phyloP scores from a whole-genome alignment of 75 land plant species.

The Sequoiadendron giganteum region DNA sequence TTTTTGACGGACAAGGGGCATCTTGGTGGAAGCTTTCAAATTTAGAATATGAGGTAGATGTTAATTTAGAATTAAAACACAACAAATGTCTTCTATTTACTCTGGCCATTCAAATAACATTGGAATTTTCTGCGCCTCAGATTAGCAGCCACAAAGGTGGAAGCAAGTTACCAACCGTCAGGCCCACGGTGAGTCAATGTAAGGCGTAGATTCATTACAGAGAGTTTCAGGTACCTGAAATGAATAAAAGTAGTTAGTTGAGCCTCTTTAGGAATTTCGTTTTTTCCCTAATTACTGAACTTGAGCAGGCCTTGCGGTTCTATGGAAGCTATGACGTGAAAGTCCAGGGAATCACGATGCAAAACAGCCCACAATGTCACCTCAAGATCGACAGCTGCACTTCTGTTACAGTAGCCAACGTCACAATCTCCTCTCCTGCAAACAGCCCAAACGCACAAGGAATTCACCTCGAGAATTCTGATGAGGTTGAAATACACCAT shows the following conservation, averaged over 20 bases:
- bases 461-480: constrained; percentile 27
- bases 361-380: constrained; percentile 42
- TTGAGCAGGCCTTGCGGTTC: constrained; percentile 34
- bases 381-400: constrained; percentile 24
- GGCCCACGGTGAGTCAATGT: constrained; percentile 13
- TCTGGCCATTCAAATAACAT: not conserved
- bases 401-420: constrained; percentile 19
- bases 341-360: constrained; percentile 24
- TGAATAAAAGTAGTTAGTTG: not conserved
- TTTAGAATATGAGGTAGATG: not conserved
- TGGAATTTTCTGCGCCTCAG: constrained; percentile 1
- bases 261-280: not conserved
- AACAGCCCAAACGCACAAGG: constrained; percentile 53
- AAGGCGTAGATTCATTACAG: not conserved
- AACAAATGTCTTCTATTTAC: not conserved
- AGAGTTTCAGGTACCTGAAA: not conserved
- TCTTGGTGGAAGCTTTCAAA: constrained; percentile 61
- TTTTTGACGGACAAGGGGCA: constrained; percentile 72
- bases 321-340: constrained; percentile 19
- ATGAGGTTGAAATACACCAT: constrained; percentile 27
- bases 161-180: not conserved
- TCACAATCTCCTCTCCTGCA: constrained; percentile 32
- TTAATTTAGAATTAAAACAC: not conserved
- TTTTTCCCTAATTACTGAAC: not conserved
- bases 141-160: not conserved